A percentile compares a stretch with the other conserved stretches of the same genome.
phyloP scores from a whole-genome alignment of 192 early-diverging fungal genomes.

The Umbelopsis vinacea region DNA sequence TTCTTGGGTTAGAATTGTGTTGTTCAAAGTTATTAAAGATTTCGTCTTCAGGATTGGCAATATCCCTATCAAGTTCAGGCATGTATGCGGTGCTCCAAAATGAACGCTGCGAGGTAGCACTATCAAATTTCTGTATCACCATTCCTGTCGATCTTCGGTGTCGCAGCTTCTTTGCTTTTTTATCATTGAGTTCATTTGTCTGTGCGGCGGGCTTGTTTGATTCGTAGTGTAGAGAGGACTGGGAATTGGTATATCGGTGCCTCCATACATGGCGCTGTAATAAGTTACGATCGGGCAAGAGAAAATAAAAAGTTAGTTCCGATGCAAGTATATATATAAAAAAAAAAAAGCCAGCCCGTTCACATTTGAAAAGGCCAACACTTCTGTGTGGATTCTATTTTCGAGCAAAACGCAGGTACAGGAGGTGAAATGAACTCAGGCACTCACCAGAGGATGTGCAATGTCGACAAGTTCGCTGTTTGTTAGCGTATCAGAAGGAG shows the following conservation, averaged over 20 bases:
- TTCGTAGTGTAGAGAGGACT: background rate
- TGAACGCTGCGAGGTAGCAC: background rate
- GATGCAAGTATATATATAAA: background rate
- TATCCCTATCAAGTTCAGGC: background rate
- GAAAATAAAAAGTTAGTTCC: background rate
- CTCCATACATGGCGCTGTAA: conserved; percentile 11
- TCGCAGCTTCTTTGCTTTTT: background rate
- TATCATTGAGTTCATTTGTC: background rate
- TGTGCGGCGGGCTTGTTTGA: background rate
- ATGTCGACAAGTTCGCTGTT: background rate
- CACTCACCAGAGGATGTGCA: conserved; percentile 14
- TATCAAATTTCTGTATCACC: conserved; percentile 24
- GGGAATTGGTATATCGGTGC: conserved; percentile 11
- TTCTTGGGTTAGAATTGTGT: too few species aligned
- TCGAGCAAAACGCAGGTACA: background rate
- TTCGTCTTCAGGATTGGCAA: background rate
- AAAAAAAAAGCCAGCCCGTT: too few species aligned
- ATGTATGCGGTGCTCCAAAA: background rate
- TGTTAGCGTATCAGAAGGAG: background rate
- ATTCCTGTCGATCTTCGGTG: conserved; percentile 20
- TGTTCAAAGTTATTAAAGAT: background rate
- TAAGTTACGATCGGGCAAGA: background rate
- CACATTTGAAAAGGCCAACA: background rate
- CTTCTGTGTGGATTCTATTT: background rate
- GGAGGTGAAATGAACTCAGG: background rate